Evolutionary conservation across 2,329 filamentous ascomycete species (phyloP).

Genomic region (Hymenotorrendiella dingleyae): DNA sequence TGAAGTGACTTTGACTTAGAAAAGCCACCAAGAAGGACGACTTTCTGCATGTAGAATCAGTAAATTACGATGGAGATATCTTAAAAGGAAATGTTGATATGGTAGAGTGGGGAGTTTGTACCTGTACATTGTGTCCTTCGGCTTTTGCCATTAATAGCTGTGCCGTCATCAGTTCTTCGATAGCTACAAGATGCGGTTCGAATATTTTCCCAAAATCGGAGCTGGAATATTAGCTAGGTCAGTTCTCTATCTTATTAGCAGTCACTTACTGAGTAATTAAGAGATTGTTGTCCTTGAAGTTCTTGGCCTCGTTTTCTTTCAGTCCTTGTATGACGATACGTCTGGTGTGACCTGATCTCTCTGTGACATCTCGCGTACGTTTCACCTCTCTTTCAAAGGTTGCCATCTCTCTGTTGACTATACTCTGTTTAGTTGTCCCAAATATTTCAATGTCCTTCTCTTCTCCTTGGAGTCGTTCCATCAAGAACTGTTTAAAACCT

Average conservation of each 20-base stretch:
- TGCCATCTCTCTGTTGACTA: conserved; percentile 7
- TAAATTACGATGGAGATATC: neutral
- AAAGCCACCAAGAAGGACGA: conserved; percentile 16
- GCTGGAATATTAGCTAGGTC: neutral
- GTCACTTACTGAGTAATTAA: conserved; percentile 3
- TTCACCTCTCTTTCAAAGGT: conserved; percentile 13
- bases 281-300: conserved; percentile 2
- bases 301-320: neutral
- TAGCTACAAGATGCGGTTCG: neutral
- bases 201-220: conserved; percentile 7
- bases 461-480: conserved; percentile 7
- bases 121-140: conserved; percentile 1
- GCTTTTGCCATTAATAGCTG: conserved; percentile 8
- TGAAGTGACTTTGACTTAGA: conserved; percentile 4
- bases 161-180: conserved; percentile 4
- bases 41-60: conserved; percentile 7
- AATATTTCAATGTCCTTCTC: conserved; percentile 6
- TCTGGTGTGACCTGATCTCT: neutral
- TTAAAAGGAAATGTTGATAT: neutral
- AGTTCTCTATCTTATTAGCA: neutral
- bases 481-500: conserved; percentile 8
- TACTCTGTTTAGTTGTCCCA: conserved; percentile 5
- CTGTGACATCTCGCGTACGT: conserved; percentile 4
- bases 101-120: neutral
- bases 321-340: conserved; percentile 1